Base-by-base conservation (phyloP, 2,329 filamentous ascomycete genomes). In the Diplodia intermedia region DNA sequence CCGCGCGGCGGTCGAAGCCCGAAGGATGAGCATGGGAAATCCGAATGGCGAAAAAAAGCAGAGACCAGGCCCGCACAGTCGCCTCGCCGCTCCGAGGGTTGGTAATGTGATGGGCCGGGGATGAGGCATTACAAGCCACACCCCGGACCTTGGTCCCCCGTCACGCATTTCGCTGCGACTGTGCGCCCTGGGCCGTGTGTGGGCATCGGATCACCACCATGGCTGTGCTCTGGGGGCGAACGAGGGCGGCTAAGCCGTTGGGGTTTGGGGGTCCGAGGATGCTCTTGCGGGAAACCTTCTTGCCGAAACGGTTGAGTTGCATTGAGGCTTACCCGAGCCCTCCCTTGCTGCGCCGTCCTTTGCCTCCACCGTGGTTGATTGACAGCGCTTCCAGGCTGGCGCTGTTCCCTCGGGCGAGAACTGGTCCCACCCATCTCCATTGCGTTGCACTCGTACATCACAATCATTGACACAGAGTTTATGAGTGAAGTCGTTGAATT, bases 181-280 rank as follows among this genome's bases (percentile, higher is more conserved):
- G 36, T 38, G 36, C 36, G 3, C 36, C 11, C 36, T 38, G 36
- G 36, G 36, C 36, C 36, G 36, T 38, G 43, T 26, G 43, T 14
- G 56, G 38, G 60, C 52, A 31, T 52, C 60, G 60, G 60, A 38
- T 38, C 60, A 63, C 20, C 47, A 23, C 52, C 60, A 63, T 52
- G 31, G 60, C 60, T 63, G 60, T 52, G 60, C 43, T 63, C 23
- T 43, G 31, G 40, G 56, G 36, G 56, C 43, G 14, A 47, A n/a
- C 8, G 1, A 47, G 31, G 40, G 57, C 26, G 40, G 57, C 40
- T 61, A 43, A n/a, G 40, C 43, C 8, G 9, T 38, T 15, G 33
- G 50, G 7, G n/a, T 6, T n/a, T 31, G 1, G 52, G 26, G n/a
- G 2, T 14, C 7, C 31, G 31, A 36, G 31, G 43, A 31, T 63